These are phyloP conservation scores for Hanseniaspora occidentalis DNA, from an alignment of 805 yeast genomes.

Conservation along the genomic window DNA sequence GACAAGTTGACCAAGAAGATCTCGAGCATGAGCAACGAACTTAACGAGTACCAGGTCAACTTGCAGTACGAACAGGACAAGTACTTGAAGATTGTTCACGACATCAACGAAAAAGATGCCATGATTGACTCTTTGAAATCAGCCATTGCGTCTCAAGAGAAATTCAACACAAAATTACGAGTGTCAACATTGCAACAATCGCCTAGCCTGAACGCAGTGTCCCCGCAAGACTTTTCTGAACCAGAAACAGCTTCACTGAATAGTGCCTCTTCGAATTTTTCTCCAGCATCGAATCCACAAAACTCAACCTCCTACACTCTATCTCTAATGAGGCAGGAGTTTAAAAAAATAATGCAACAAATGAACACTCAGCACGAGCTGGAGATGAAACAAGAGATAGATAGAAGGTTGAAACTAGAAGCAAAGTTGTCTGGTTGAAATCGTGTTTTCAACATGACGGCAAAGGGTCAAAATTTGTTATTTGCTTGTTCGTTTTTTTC, in stretches of 20 bases:
- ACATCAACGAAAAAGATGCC: conserved; percentile 22
- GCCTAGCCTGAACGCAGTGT: conserved; percentile 10
- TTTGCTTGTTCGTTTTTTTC: too few relatives aligned
- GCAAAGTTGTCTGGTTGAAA: conserved; percentile 19
- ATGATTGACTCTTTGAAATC: conserved; percentile 24
- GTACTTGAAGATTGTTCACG: conserved; percentile 25
- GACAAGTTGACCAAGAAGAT: conserved; percentile 42
- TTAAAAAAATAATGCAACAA: conserved; percentile 49
- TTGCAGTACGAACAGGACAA: conserved; percentile 27
- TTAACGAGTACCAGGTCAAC: conserved; percentile 28
- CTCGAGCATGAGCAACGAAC: conserved; percentile 37
- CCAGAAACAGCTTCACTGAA: conserved; percentile 11
- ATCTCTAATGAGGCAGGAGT: conserved; percentile 52
- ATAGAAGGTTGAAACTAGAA: conserved; percentile 35
- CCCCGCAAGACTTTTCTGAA: conserved; percentile 9
- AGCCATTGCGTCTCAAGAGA: conserved; percentile 30
- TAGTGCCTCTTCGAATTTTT: conserved; percentile 11
- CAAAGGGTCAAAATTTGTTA: too few relatives aligned
- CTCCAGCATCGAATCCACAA: background rate
- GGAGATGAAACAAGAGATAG: conserved; percentile 44
- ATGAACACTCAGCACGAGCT: conserved; percentile 50
- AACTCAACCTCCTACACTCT: conserved; percentile 27
- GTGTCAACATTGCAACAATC: conserved; percentile 17
- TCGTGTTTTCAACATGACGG: background rate
- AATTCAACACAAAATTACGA: too few relatives aligned